Percentiles rank a stretch among this genome's conserved stretches.
Conservation (phyloP, 2,329 filamentous ascomycete genomes). For the Beauveria sp. region DNA sequence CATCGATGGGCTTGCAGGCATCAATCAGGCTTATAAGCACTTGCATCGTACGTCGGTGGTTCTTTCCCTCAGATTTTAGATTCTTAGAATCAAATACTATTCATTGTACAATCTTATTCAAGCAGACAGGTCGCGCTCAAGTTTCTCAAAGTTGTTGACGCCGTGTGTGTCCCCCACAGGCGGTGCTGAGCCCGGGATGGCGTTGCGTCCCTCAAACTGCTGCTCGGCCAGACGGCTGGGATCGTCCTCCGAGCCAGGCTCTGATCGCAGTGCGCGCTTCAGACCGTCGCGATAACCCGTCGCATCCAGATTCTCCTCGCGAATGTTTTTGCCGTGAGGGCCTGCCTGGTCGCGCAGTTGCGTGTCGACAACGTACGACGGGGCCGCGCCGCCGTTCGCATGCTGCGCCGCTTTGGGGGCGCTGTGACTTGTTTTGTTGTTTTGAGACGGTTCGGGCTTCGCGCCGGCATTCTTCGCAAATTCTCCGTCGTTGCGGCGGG, state of each 20-base stretch:
- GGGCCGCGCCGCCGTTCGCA: conserved; percentile 23
- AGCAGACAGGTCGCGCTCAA: neutral
- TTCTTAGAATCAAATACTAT: neutral
- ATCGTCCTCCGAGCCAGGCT: conserved; percentile 41
- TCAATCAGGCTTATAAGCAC: neutral
- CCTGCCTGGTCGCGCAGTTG: conserved; percentile 23
- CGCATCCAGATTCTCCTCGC: conserved; percentile 28
- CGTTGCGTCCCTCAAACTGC: conserved; percentile 26
- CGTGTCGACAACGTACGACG: conserved; percentile 30
- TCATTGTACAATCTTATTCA: neutral
- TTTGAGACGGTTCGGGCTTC: conserved; percentile 16
- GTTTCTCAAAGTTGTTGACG: neutral
- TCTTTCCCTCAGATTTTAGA: too few species aligned
- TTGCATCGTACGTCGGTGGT: neutral
- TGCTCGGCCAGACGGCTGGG: conserved; percentile 38
- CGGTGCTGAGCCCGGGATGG: neutral
- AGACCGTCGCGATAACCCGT: conserved; percentile 27
- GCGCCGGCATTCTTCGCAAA: conserved; percentile 54
- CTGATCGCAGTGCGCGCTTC: conserved; percentile 31
- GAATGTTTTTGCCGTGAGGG: conserved; percentile 37
- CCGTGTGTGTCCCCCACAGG: neutral
- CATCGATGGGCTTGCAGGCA: neutral
- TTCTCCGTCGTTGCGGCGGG: conserved; percentile 48
- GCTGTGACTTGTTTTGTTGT: neutral
- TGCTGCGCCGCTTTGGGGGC: conserved; percentile 12